These are phyloP conservation scores for Trichosporon sp. DNA, from an alignment of 1,284 basidiomycete genomes.

Conservation along the genomic window DNA sequence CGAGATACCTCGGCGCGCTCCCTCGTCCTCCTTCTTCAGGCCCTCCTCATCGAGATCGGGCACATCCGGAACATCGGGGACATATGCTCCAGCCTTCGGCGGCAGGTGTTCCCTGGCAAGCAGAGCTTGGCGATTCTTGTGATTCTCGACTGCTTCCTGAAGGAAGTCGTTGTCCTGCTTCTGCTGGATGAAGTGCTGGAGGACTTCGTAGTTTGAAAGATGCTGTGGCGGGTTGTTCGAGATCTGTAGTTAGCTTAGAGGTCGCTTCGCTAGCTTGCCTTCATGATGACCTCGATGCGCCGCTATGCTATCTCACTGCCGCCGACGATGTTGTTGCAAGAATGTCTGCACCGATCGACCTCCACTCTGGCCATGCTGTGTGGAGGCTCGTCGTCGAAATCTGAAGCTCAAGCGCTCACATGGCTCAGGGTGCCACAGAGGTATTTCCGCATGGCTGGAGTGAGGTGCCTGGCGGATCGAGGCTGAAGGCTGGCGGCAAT, in stretches of 20 bases:
- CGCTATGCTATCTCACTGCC: not conserved
- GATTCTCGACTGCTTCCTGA: constrained; percentile 56
- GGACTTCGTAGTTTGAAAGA: constrained; percentile 79
- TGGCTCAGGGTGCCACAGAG: not conserved
- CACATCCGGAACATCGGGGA: constrained; percentile 35
- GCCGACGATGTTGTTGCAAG: not conserved
- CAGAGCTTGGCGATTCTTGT: constrained; percentile 13
- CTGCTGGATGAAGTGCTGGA: constrained; percentile 67
- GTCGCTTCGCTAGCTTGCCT: too few relatives aligned
- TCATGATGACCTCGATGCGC: constrained; percentile 10
- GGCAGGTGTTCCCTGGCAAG: constrained; percentile 13
- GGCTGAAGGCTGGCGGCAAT: not conserved
- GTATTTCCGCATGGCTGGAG: not conserved
- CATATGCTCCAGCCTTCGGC: constrained; percentile 9
- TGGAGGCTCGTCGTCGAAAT: not conserved
- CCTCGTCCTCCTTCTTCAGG: constrained; percentile 50
- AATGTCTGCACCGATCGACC: not conserved
- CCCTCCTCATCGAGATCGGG: constrained; percentile 37
- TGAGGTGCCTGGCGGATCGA: not conserved
- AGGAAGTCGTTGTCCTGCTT: constrained; percentile 61
- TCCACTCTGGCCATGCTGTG: not conserved
- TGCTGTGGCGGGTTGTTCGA: constrained; percentile 70
- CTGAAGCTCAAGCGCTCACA: too few relatives aligned
- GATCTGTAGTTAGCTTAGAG: constrained; percentile 58
- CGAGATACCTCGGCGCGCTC: constrained; percentile 50